Base-by-base conservation (phyloP, 2,329 filamentous ascomycete genomes). In the Cladosporium sp. region DNA sequence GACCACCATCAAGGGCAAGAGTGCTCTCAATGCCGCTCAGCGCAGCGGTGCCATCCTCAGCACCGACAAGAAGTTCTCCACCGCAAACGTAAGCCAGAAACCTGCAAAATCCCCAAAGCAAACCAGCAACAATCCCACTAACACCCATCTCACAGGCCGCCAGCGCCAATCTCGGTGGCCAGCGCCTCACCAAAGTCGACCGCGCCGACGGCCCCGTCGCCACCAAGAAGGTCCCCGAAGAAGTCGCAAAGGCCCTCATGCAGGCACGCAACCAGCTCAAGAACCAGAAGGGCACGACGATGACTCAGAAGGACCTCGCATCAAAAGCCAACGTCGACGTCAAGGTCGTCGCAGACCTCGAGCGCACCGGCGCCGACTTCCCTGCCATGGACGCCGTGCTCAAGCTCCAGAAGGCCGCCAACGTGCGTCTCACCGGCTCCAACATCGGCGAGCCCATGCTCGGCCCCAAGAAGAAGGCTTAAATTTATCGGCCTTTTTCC, bases 131-230 rank as follows among this genome's bases (percentile, higher is more conserved):
- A 59, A 14, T 21, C 21, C 18, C 36, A 58, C 63, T 43, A 21
- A 23, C 65, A 39, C 63, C 70, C 85, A 81, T 77, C 83, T 69
- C 43, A 54, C 66, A 77, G 75, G 72, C 74, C 46, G 66, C 70
- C 49, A 68, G 67, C 68, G 56, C 62, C 36, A 76, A 76, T 67
- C 72, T 73, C 71, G 94, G 98, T 82, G 95, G 95, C 73, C 95
- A 99, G 83, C 93, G 92, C 77, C 86, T 98, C 70, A 98, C 95
- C 72, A 97, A 98, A 85, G 93, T 99, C 79, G 95, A 98, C 85
- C 93, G 94, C 72, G 89, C 89, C 78, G 93, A 98, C 84, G 95
- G 97, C 78, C 97, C 97, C 82, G 90, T 98, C 81, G 97, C 97
- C 84, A 93, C 93, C 76, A 96, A 96, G 83, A 96, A 92, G 56